Evolutionary conservation across 106 monocot species (phyloP).

Genomic region (Dendrobium catenatum): DNA sequence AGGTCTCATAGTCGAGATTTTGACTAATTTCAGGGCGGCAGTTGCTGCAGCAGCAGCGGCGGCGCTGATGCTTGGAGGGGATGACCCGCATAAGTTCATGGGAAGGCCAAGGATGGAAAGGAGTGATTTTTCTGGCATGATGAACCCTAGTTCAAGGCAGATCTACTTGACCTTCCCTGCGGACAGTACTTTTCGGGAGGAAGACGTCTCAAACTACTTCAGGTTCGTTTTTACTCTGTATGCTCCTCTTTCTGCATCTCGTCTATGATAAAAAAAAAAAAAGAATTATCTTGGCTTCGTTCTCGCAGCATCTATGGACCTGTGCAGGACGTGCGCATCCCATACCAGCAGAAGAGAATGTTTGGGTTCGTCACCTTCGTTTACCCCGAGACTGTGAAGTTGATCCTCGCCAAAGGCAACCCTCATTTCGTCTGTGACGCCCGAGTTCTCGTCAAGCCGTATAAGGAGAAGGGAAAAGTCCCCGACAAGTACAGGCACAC

Average conservation of each 20-base stretch:
- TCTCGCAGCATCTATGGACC: constrained; percentile 85
- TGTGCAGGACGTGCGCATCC: constrained; percentile 89
- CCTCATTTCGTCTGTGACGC: constrained; percentile 95
- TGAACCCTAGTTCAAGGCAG: constrained; percentile 82
- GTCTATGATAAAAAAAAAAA: background rate
- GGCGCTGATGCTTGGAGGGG: constrained; percentile 49
- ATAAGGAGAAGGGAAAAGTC: constrained; percentile 97
- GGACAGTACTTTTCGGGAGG: constrained; percentile 88
- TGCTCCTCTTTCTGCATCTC: background rate
- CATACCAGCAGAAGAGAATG: constrained; percentile 94
- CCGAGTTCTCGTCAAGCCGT: constrained; percentile 85
- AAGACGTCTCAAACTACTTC: constrained; percentile 94
- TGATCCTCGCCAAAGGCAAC: constrained; percentile 90
- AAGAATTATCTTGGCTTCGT: background rate
- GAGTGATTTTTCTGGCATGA: constrained; percentile 39
- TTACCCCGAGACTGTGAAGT: constrained; percentile 88
- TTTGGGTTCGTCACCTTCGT: constrained; percentile 94
- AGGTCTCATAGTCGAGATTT: background rate
- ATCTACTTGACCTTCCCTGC: constrained; percentile 95
- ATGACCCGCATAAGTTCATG: constrained; percentile 55
- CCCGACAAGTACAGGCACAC: constrained; percentile 77
- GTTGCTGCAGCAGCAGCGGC: constrained; percentile 28
- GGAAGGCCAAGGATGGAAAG: constrained; percentile 55
- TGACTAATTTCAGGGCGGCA: constrained; percentile 12
- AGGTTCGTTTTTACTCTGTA: constrained; percentile 26